Conservation (phyloP, 2,329 filamentous ascomycete species). For the Diaporthe helianthi region DNA sequence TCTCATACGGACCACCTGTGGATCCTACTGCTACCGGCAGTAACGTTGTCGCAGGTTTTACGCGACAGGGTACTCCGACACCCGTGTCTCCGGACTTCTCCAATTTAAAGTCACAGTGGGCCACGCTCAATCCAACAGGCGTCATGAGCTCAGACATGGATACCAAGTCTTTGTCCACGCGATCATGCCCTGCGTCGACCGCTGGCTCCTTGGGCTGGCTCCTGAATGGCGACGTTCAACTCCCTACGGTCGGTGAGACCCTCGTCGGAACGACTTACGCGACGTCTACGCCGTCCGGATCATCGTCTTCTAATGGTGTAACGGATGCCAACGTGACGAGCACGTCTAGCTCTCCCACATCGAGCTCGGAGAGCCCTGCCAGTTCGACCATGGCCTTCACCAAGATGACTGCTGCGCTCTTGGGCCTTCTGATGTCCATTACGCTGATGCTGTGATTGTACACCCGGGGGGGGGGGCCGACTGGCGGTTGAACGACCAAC, state of each 20-base stretch:
- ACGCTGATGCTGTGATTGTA: conserved; percentile 54
- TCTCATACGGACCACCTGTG: conserved; percentile 73
- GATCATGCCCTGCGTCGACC: conserved; percentile 75
- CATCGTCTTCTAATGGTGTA: conserved; percentile 2
- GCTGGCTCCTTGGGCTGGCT: conserved; percentile 68
- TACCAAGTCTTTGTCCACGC: conserved; percentile 66
- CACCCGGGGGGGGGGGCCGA: too few relatives aligned
- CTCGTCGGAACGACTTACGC: conserved; percentile 41
- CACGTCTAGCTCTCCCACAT: conserved; percentile 38
- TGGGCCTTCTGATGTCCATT: conserved; percentile 60
- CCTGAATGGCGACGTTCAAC: conserved; percentile 70
- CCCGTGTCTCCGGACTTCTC: conserved; percentile 78
- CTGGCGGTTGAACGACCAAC: background rate
- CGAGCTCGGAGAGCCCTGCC: conserved; percentile 49
- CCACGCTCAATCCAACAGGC: conserved; percentile 72
- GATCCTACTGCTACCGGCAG: conserved; percentile 60
- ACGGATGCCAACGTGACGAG: conserved; percentile 37
- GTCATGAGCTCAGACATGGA: conserved; percentile 69
- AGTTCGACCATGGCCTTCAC: conserved; percentile 55
- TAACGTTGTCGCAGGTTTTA: conserved; percentile 68
- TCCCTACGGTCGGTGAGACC: conserved; percentile 73
- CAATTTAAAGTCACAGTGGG: conserved; percentile 81
- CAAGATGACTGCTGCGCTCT: conserved; percentile 57
- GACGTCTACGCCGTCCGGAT: conserved; percentile 32
- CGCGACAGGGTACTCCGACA: conserved; percentile 74